Evolutionary conservation across 108 stramenopile species (phyloP), one percentile per base, ranked within the genome.

Genomic region (Discostella pseudostelligera): DNA sequence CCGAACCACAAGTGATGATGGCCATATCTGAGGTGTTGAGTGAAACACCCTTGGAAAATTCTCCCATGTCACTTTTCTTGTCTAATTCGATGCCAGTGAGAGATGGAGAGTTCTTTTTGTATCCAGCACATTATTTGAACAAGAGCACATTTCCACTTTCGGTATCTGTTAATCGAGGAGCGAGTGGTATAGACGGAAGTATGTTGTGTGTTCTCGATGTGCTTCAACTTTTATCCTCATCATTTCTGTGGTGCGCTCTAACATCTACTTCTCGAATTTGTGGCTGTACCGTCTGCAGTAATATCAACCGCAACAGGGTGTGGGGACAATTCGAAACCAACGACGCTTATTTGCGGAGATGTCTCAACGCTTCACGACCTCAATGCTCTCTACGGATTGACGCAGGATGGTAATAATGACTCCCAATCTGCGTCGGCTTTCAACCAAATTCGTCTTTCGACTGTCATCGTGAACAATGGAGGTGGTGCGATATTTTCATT

Each of bases 401-500:
- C 60, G 46, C 24, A 53, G 21, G 74, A 66, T 29, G 39, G 13
- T 40, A 21, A 25, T 5, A 66, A 45, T 60, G 21, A 42, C 8
- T 39, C 64, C 14, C 72, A 70, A 25, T 44, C 79, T 5, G 36
- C 28, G 28, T 50, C 66, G 16, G 39, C 42, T 46, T 20, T 56
- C 16, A 77, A 82, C 43, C 57, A 46, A 10, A 50, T 75, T 58
- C 81, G 86, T 9, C 77, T 93, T 9, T 86, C 87, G 22, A 87
- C 83, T 21, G 62, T 87, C 1, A 65, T 94, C 39, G 84, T 96
- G 26, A 95, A 97, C 83, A 97, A 97, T 65, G 84, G 88, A 40
- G 96, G 96, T 28, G 94, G 96, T 8, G 95, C 89, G 14, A 97
- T 97, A 26, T 97, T 97, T 62, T 87, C 89, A 21, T 97, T 97